Evolutionary conservation across 106 monocot genomes (phyloP), one percentile per base, ranked within the genome.

Genomic region (Acanthochlamys bracteata): DNA sequence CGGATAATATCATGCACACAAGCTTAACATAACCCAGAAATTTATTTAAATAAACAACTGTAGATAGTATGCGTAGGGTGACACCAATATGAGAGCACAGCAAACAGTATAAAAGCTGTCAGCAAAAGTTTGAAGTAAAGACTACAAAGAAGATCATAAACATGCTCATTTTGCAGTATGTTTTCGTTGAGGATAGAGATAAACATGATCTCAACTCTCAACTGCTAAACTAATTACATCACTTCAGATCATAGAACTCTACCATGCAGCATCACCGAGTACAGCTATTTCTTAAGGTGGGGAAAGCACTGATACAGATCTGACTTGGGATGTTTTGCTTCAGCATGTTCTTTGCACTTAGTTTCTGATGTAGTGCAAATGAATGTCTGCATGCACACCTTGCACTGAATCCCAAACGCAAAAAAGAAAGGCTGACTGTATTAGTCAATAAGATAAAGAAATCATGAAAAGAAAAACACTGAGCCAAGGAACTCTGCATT

Each of bases 371-470:
- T 86, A 13, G 86, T 86, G 71, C 90, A 86, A 39, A 92, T 86
- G 59, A 92, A 92, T 19, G 91, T 86, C 74, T 92, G 91, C 91
- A 92, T 92, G 69, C 91, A 92, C 54, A 86, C 66, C 76, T 92
- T 92, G 76, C 91, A 92, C 91, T 91, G 78, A 65, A 69, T 60
- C 25, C 13, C 74, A n/a, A 39, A 26, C 13, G 74, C 17, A 13
- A 7, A 58, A 59, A 45, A 41, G 2, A 46, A 47, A 12, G n/a
- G n/a, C n/a, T n/a, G n/a, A 66, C 33, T 51, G 15, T 9, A 51
- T 51, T 51, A 51, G 51, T 33, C 33, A 33, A 33, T 33, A 33
- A 33, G 33, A 33, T 33, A 3, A 33, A n/a, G n/a, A 33, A 33
- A 33, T 33, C 33, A n/a, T 6, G 6, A 33, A 33, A 33, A 33